Conservation (phyloP, 352 stramenopile genomes). For the Thraustotheca clavata region DNA sequence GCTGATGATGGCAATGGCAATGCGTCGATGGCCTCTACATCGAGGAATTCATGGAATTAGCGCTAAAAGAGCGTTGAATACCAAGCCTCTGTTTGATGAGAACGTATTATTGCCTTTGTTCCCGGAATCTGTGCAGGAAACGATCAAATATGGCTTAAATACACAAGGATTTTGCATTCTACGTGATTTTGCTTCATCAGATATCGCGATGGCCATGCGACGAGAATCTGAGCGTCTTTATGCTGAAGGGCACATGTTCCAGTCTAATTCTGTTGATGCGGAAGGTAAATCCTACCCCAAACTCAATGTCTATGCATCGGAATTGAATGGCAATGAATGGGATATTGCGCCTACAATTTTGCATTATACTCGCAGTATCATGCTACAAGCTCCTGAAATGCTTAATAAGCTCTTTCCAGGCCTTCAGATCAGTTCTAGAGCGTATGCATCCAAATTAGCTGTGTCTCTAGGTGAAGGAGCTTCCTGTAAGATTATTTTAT, state of each 20-base stretch:
- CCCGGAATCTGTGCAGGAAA: slow-evolving; percentile 28
- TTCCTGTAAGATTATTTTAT: slow-evolving; percentile 29
- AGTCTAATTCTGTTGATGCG: slow-evolving; percentile 40
- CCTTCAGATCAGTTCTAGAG: slow-evolving; percentile 35
- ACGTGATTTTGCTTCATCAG: slow-evolving; percentile 31
- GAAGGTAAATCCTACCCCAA: slow-evolving; percentile 34
- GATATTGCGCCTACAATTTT: slow-evolving; percentile 38
- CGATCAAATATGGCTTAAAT: slow-evolving; percentile 32
- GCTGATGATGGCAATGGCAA: too few species aligned
- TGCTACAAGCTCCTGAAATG: slow-evolving; percentile 37
- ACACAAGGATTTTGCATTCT: slow-evolving; percentile 37
- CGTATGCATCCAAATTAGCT: slow-evolving; percentile 42
- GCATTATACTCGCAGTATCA: slow-evolving; percentile 43
- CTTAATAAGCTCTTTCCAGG: slow-evolving; percentile 43
- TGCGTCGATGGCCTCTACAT: too few species aligned
- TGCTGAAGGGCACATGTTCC: slow-evolving; percentile 42
- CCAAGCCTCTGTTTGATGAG: slow-evolving; percentile 21
- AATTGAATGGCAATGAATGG: slow-evolving; percentile 43
- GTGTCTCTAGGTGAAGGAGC: slow-evolving; percentile 40
- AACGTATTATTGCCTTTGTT: slow-evolving; percentile 42
- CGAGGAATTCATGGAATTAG: too few species aligned
- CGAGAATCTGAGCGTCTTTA: slow-evolving; percentile 37
- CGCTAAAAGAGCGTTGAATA: too few species aligned
- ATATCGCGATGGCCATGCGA: slow-evolving; percentile 35
- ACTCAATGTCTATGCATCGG: slow-evolving; percentile 39